Conservation (phyloP, 805 yeast genomes). For the Torulaspora gathmanii region DNA sequence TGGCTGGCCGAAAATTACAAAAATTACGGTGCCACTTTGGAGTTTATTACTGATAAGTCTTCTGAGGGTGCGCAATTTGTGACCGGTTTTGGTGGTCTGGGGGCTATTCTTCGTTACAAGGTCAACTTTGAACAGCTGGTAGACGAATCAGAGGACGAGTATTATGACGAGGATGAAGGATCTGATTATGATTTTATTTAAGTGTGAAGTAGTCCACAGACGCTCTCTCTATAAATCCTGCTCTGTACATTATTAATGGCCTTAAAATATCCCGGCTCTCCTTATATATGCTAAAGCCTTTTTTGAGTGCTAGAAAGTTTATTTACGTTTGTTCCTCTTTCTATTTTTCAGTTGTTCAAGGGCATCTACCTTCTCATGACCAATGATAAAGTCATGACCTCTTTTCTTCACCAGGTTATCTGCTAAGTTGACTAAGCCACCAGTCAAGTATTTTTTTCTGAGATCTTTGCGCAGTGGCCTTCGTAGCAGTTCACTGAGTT, state of each 20-base stretch:
- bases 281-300: not conserved
- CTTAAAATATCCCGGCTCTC: not conserved
- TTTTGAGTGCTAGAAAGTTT: not conserved
- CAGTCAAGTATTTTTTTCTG: conserved; percentile 71
- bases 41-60: conserved; percentile 93
- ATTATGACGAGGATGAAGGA: conserved; percentile 62
- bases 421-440: conserved; percentile 74
- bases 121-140: conserved; percentile 94
- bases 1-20: conserved; percentile 98
- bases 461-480: conserved; percentile 56
- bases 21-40: conserved; percentile 90
- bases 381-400: conserved; percentile 64
- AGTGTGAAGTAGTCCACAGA: conserved; percentile 4
- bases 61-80: conserved; percentile 99
- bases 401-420: conserved; percentile 65
- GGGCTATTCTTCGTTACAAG: conserved; percentile 92
- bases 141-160: conserved; percentile 85
- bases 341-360: conserved; percentile 50
- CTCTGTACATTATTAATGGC: conserved; percentile 5
- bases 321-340: conserved; percentile 13
- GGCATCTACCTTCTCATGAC: conserved; percentile 65
- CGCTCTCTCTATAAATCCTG: conserved; percentile 2
- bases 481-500: conserved; percentile 49
- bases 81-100: conserved; percentile 98
- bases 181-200: conserved; percentile 38